phyloP scores from a whole-genome alignment of 176 grass and related monocot species.

The Zoysia pacifica region DNA sequence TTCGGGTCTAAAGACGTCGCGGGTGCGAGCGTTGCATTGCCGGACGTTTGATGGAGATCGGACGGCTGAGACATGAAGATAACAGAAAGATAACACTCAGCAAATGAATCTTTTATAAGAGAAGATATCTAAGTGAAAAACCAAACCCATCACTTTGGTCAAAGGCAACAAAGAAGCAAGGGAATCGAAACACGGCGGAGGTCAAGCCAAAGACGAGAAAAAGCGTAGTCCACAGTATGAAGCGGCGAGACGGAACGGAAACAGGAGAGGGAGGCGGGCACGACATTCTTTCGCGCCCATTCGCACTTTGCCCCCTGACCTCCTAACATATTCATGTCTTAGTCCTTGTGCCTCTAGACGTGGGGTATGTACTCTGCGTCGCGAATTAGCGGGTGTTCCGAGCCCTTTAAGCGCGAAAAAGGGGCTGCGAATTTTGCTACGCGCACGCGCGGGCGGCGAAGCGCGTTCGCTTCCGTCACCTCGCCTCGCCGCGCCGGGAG shows the following conservation, averaged over 20 bases:
- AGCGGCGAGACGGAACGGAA: not conserved
- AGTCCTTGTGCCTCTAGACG: not conserved
- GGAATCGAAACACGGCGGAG: not conserved
- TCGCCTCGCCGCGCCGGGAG: constrained; percentile 37
- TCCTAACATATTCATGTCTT: accelerated
- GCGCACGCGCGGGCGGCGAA: constrained; percentile 34
- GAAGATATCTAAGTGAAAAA: not conserved
- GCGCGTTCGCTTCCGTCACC: not conserved
- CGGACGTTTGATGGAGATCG: too few relatives aligned
- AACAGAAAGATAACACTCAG: too few relatives aligned
- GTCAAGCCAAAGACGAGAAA: constrained; percentile 22
- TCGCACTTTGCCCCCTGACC: not conserved
- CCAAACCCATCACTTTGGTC: constrained; percentile 46
- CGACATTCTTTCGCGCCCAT: constrained; percentile 27
- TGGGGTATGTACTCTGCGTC: not conserved
- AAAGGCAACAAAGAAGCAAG: constrained; percentile 26
- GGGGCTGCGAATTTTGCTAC: constrained; percentile 30
- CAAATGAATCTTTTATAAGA: too few relatives aligned
- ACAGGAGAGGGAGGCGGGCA: constrained; percentile 5
- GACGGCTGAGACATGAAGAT: too few relatives aligned
- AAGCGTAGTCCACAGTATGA: constrained; percentile 29
- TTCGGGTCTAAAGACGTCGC: too few relatives aligned
- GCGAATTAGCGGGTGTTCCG: not conserved
- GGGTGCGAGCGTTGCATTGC: too few relatives aligned
- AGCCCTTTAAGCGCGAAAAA: constrained; percentile 4